Evolutionary conservation across 192 early-diverging fungal genomes (phyloP), one percentile per base, ranked within the genome.

Genomic region (Backusella morwellensis): DNA sequence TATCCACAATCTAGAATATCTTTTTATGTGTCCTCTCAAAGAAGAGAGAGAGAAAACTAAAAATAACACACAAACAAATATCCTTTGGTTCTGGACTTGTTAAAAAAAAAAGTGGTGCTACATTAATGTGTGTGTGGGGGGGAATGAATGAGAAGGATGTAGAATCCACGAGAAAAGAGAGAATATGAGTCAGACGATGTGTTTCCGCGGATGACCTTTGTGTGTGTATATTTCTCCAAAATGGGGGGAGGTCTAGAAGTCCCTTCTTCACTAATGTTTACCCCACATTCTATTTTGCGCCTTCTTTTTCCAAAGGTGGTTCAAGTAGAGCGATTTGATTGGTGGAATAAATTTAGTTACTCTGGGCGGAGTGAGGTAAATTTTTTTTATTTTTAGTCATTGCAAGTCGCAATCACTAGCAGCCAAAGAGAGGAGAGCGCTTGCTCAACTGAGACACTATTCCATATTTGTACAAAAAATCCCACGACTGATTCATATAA

Each of bases 401-500:
- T 0, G 4, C 26, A 29, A 29, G 23, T 23, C 56, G 2, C 26
- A 11, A 63, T 29, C 56, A 26, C 56, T 29, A 63, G 23, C 11
- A 14, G 56, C 26, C 56, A 63, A 63, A 63, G 56, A 56, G 21
- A 56, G 7, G 19, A 9, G n/a, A 63, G 56, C 56, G 56, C 56
- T 9, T 63, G 26, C 21, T 63, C 56, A 63, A 50, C 47, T 63
- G 56, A 63, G 56, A 63, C 56, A 63, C 23, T 63, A 63, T 23
- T 50, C 67, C 34, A 36, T 36, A 35, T 70, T 40, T 21, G 69
- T 12, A 12, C 2, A 40, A 70, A 70, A 23, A 40, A 21, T 70
- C 69, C 23, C 69, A 70, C 69, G 69, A 41, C 40, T 1, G 21
- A 70, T 41, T 69, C 69, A 32, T 72, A 72, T 72, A 63, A 63